phyloP scores from a whole-genome alignment of 345 rosid genomes.

The Sisymbrium altissimum region DNA sequence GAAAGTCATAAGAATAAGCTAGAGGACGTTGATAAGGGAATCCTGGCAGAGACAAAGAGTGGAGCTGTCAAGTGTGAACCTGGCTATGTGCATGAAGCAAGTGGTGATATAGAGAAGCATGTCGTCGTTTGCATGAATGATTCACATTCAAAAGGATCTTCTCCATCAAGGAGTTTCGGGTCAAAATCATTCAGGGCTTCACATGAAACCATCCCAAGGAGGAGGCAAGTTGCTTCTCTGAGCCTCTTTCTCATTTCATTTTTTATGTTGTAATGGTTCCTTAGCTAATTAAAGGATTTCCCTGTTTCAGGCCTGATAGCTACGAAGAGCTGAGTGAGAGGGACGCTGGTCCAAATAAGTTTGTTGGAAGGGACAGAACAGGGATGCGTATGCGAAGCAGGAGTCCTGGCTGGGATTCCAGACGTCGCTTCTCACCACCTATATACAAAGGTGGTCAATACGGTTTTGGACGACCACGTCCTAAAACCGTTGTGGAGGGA shows the following conservation, averaged over 20 bases:
- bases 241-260: background rate
- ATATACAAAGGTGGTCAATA: slow-evolving; percentile 23
- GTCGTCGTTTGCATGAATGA: slow-evolving; percentile 28
- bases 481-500: slow-evolving; percentile 34
- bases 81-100: slow-evolving; percentile 25
- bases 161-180: slow-evolving; percentile 17
- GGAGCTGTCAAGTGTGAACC: slow-evolving; percentile 16
- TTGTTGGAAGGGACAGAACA: slow-evolving; percentile 40
- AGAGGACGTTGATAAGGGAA: slow-evolving; percentile 33
- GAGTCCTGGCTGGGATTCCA: slow-evolving; percentile 46
- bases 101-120: slow-evolving; percentile 34
- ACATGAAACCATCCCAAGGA: slow-evolving; percentile 27
- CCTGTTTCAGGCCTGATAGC: slow-evolving; percentile 41
- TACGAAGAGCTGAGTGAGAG: slow-evolving; percentile 27
- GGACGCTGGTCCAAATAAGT: slow-evolving; percentile 23
- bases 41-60: background rate
- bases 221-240: slow-evolving; percentile 41
- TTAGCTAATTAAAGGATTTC: background rate
- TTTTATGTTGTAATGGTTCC: background rate
- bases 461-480: slow-evolving; percentile 33
- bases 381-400: slow-evolving; percentile 31
- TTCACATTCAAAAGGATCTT: slow-evolving; percentile 22
- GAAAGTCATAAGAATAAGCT: slow-evolving; percentile 36
- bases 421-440: slow-evolving; percentile 34
- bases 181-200: slow-evolving; percentile 29